Base-by-base conservation (phyloP, 1,284 basidiomycete genomes). In the Peniophora sp. region DNA sequence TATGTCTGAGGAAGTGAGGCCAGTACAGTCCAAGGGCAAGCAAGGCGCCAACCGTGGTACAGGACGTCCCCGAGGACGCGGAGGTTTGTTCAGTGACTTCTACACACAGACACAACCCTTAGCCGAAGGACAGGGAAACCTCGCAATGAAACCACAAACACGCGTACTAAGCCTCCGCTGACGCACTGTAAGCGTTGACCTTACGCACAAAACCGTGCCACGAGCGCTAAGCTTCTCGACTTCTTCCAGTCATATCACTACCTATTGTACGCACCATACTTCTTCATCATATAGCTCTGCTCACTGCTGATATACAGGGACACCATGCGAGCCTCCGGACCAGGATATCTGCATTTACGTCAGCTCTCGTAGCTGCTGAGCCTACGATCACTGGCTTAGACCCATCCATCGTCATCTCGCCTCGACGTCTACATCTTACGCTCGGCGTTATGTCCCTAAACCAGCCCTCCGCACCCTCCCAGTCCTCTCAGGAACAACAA, bases 381-480 rank as follows among this genome's bases (percentile, higher is more conserved):
- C 69, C 70, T 24, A 49, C 63, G 1, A 70, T 86, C 6, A 64
- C 72, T 0, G 85, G 85, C 0, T 65, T 88, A 5, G 80, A 88
- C 62, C 59, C 58, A 14, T 71, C 73, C 2, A 78, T 88, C 58
- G 61, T 84, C 47, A 71, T 87, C 49, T 69, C 79, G 23, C 77
- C 85, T 0, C 72, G 81, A 10, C 64, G 85, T 14, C 64, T 87
- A 43, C 85, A 88, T 60, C 65, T 88, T 51, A 88, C 85, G 0
- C 66, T 89, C 2, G 85, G 84, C 2, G 83, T 85, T 1, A 84
- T 89, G 81, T 65, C 74, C 0, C 75, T 88, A 43, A 56, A 57
- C 49, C 11, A 47, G 2, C 14, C 54, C 43, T 20, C 41, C 10
- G 6, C 14, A 2, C 48, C 38, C 5, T 8, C 38, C 5, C 19